A percentile compares a stretch with the other conserved stretches of the same genome.
Evolutionary conservation across 768 basidiomycete species (phyloP).

Genomic region (Tremella fuciformis): DNA sequence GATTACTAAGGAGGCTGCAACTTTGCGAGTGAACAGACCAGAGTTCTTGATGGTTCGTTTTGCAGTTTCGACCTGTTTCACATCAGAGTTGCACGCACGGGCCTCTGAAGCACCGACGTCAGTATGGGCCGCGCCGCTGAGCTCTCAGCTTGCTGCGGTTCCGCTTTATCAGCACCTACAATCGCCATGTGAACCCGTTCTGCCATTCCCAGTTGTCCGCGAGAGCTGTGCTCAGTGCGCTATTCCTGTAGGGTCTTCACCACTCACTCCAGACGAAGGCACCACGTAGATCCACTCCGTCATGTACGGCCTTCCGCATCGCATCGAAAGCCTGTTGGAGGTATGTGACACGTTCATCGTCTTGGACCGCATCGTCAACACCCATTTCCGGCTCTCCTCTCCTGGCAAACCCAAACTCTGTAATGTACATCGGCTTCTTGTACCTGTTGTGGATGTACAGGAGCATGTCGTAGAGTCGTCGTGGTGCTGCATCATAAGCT

Average conservation of each 20-base stretch:
- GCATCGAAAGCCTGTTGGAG: background rate
- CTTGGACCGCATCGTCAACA: background rate
- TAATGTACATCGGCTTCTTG: constrained; percentile 6
- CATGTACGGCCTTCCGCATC: background rate
- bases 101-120: too few species aligned
- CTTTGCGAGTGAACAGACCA: background rate
- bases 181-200: background rate
- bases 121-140: background rate
- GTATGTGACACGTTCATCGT: background rate
- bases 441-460: background rate
- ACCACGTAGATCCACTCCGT: background rate
- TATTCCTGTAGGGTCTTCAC: background rate
- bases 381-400: background rate
- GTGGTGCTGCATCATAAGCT: background rate
- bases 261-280: constrained; percentile 2
- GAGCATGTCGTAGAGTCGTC: constrained; percentile 6
- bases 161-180: background rate
- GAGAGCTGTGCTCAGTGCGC: background rate
- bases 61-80: background rate
- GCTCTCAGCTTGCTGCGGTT: background rate
- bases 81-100: too few species aligned
- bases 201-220: constrained; percentile 4
- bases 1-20: background rate
- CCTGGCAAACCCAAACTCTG: background rate
- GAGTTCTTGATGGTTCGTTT: background rate